phyloP scores from a whole-genome alignment of 169 alveolate genomes.

The Plasmodium knowlesi region DNA sequence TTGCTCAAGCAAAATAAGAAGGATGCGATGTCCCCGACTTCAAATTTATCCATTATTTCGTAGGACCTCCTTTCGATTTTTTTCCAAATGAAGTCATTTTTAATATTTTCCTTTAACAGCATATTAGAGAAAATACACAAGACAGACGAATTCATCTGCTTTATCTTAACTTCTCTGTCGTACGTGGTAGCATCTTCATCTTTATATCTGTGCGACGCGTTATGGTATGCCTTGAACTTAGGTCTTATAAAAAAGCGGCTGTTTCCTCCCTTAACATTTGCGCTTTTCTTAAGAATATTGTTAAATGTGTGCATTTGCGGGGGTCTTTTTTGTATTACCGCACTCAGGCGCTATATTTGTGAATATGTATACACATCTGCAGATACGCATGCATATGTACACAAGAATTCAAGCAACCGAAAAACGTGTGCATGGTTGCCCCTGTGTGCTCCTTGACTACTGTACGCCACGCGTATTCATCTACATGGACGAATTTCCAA shows the following conservation, averaged over 20 bases:
- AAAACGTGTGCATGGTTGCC: background rate
- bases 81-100: conserved; percentile 67
- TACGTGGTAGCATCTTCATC: conserved; percentile 13
- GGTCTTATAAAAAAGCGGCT: conserved; percentile 23
- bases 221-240: conserved; percentile 10
- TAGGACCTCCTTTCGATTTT: conserved; percentile 58
- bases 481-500: background rate
- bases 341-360: background rate
- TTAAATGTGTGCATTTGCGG: conserved; percentile 45
- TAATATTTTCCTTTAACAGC: conserved; percentile 61
- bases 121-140: conserved; percentile 71
- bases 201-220: conserved; percentile 15
- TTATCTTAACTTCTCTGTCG: conserved; percentile 41
- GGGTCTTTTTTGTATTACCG: background rate
- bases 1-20: conserved; percentile 74
- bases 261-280: conserved; percentile 5
- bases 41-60: conserved; percentile 65
- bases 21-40: conserved; percentile 63
- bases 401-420: background rate
- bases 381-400: background rate
- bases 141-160: conserved; percentile 73
- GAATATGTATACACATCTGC: background rate
- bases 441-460: background rate
- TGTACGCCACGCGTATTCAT: background rate
- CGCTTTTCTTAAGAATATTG: conserved; percentile 30